Conservation (phyloP, 495 filamentous ascomycete species). For the Penicillium coffeae region DNA sequence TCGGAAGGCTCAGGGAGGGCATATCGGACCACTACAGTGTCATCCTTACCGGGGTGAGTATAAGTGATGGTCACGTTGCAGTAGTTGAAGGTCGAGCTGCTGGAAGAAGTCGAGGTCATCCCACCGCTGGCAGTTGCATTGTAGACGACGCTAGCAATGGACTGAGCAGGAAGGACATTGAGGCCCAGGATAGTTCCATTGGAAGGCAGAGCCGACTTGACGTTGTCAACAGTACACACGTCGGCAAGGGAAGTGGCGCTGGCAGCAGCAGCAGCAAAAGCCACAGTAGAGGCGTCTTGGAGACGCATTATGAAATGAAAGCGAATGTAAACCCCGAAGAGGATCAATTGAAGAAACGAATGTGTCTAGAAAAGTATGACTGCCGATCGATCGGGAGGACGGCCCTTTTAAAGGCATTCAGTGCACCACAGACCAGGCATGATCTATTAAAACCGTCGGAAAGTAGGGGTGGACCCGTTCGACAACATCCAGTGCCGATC, state of each 20-base stretch:
- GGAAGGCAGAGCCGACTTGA: slow-evolving; percentile 23
- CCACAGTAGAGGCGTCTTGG: background rate
- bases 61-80: slow-evolving; percentile 36
- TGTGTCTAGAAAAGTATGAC: background rate
- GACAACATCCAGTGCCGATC: too few relatives aligned
- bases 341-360: background rate
- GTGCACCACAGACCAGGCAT: background rate
- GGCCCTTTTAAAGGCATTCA: background rate
- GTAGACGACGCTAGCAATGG: slow-evolving; percentile 21
- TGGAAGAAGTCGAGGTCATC: too few relatives aligned
- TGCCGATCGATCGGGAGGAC: background rate
- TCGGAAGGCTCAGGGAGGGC: slow-evolving; percentile 26
- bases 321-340: background rate
- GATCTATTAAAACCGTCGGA: too few relatives aligned
- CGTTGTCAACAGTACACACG: slow-evolving; percentile 28
- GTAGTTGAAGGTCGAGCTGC: slow-evolving; percentile 23
- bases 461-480: too few relatives aligned
- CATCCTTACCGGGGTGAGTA: slow-evolving; percentile 27
- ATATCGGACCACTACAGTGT: slow-evolving; percentile 25
- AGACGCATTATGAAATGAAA: background rate
- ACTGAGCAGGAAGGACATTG: slow-evolving; percentile 22
- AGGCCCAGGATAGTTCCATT: slow-evolving; percentile 30
- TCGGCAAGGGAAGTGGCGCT: slow-evolving; percentile 24
- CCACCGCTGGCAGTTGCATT: too few relatives aligned
- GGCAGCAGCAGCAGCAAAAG: slow-evolving; percentile 19